A percentile compares a stretch with the other conserved stretches of the same genome.
These are phyloP conservation scores for Dunaliella sp. DNA, from an alignment of 139 green algal species.

Conservation along the genomic window DNA sequence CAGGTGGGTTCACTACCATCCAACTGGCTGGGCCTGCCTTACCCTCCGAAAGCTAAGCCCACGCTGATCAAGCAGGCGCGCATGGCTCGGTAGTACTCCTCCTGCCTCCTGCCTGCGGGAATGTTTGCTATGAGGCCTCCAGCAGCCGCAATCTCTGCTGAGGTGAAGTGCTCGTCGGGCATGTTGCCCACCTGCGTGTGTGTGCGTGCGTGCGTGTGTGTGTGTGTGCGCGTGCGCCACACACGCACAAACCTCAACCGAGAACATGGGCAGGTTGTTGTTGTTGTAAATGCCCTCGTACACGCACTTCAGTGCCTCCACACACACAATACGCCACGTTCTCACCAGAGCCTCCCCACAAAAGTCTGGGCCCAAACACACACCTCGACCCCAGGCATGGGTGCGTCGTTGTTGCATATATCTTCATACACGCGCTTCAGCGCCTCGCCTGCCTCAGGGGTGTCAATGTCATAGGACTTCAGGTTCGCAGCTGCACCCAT, in stretches of 20 bases:
- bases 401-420: conserved; percentile 9
- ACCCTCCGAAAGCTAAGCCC: no score
- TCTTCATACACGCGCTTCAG: conserved; percentile 50
- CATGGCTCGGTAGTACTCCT: background rate
- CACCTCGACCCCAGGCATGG: conserved; percentile 38
- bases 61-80: background rate
- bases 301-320: no score
- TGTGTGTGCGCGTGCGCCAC: no score
- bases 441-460: conserved; percentile 14
- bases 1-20: no score
- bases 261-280: no score
- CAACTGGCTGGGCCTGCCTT: no score
- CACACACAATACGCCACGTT: no score
- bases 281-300: no score
- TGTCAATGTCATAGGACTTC: conserved; percentile 52
- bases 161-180: background rate
- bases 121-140: background rate
- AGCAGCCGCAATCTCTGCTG: background rate
- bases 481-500: conserved; percentile 26
- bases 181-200: background rate
- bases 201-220: no score
- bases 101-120: background rate
- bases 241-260: no score
- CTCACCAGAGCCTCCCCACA: no score
- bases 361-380: no score